Evolutionary conservation across 371 early-diverging fungal species (phyloP).

Genomic region (Mucor sp.): DNA sequence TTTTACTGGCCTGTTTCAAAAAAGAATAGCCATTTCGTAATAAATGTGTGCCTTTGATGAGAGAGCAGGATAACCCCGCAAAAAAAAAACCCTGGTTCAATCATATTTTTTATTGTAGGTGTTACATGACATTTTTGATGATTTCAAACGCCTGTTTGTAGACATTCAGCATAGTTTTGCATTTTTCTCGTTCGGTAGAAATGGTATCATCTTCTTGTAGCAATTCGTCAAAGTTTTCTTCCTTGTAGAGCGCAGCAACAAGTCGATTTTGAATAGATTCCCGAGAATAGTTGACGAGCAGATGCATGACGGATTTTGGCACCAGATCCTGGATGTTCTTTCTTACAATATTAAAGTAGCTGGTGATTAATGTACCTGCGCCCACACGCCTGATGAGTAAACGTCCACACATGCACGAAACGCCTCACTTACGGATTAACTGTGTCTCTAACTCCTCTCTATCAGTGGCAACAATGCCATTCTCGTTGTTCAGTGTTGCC

Average conservation of each 20-base stretch:
- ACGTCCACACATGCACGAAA: background rate
- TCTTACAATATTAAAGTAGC: slow-evolving; percentile 86
- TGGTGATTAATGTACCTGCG: slow-evolving; percentile 67
- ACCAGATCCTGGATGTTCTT: slow-evolving; percentile 89
- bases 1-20: slow-evolving; percentile 4
- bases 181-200: slow-evolving; percentile 79
- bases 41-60: background rate
- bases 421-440: slow-evolving; percentile 70
- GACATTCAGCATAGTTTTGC: slow-evolving; percentile 78
- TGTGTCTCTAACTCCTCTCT: slow-evolving; percentile 85
- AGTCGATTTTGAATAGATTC: slow-evolving; percentile 83
- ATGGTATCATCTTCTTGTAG: slow-evolving; percentile 85
- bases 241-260: slow-evolving; percentile 86
- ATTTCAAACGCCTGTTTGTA: slow-evolving; percentile 84
- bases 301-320: slow-evolving; percentile 91
- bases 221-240: slow-evolving; percentile 72
- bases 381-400: background rate
- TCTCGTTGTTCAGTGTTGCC: slow-evolving; percentile 29
- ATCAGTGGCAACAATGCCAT: slow-evolving; percentile 51
- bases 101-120: slow-evolving; percentile 4
- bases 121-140: slow-evolving; percentile 72
- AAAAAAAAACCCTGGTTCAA: slow-evolving; percentile 2
- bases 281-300: slow-evolving; percentile 78
- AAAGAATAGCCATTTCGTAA: background rate
- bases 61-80: background rate